Evolutionary conservation across 2,329 filamentous ascomycete genomes (phyloP).

Genomic region (Fusarium continuum): DNA sequence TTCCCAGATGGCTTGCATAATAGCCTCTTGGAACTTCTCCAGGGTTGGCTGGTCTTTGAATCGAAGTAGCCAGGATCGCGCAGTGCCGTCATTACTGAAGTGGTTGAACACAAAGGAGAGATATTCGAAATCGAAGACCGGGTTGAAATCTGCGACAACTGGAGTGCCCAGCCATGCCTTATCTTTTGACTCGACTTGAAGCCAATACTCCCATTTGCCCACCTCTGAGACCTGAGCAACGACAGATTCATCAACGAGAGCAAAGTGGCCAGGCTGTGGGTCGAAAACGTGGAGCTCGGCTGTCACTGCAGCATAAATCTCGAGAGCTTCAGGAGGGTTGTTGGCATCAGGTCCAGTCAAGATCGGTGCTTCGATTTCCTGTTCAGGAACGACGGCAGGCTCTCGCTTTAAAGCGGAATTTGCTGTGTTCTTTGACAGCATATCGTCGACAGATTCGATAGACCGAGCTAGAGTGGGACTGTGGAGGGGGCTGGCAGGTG

Average conservation of each 20-base stretch:
- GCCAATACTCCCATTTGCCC: constrained; percentile 94
- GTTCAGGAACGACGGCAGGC: constrained; percentile 45
- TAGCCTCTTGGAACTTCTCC: constrained; percentile 88
- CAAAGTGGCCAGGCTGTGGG: constrained; percentile 85
- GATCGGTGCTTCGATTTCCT: constrained; percentile 45
- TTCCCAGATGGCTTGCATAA: constrained; percentile 97
- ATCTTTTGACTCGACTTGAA: constrained; percentile 80
- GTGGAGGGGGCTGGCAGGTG: constrained; percentile 69
- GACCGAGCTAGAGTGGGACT: constrained; percentile 65
- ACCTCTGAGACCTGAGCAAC: constrained; percentile 84
- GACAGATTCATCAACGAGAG: constrained; percentile 78
- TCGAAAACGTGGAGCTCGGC: constrained; percentile 96
- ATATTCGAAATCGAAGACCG: constrained; percentile 98
- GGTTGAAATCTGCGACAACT: constrained; percentile 90
- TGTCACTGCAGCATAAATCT: constrained; percentile 77
- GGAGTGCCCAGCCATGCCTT: constrained; percentile 88
- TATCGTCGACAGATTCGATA: constrained; percentile 66
- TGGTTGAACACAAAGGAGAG: constrained; percentile 99
- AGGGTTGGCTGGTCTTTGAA: constrained; percentile 86
- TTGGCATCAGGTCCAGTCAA: constrained; percentile 35
- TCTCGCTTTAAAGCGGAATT: constrained; percentile 60
- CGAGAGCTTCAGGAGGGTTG: constrained; percentile 71
- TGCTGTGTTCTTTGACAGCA: constrained; percentile 60
- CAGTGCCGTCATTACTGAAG: constrained; percentile 85
- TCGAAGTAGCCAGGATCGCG: constrained; percentile 93